Conservation (phyloP, 768 basidiomycete genomes). For the Pleurotus djamor region DNA sequence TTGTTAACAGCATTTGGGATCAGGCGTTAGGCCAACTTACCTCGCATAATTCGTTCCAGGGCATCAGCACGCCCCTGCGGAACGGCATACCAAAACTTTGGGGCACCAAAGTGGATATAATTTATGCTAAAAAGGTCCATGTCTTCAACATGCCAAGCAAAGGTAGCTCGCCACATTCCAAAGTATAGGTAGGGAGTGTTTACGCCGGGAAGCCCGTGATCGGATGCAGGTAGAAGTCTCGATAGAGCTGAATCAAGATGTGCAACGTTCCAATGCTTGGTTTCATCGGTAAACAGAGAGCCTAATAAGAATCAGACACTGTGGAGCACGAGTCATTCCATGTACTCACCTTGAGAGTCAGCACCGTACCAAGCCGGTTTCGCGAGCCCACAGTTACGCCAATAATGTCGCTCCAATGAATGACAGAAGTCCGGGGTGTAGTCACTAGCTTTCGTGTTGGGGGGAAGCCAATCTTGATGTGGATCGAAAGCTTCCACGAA, state of each 20-base stretch:
- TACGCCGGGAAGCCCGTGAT: conserved; percentile 85
- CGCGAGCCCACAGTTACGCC: conserved; percentile 88
- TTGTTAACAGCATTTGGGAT: background rate
- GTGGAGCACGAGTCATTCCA: background rate
- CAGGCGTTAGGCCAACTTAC: conserved; percentile 34
- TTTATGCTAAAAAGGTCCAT: conserved; percentile 99
- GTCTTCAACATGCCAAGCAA: conserved; percentile 99
- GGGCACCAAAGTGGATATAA: conserved; percentile 97
- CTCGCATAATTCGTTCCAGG: conserved; percentile 89
- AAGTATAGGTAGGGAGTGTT: conserved; percentile 98
- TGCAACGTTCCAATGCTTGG: conserved; percentile 92
- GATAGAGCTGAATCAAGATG: conserved; percentile 84
- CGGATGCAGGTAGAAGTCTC: conserved; percentile 67
- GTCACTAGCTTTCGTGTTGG: conserved; percentile 66
- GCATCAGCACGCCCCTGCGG: conserved; percentile 78
- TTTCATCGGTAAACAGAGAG: conserved; percentile 71
- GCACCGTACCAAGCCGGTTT: conserved; percentile 98
- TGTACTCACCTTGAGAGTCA: conserved; percentile 77
- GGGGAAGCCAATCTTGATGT: conserved; percentile 75
- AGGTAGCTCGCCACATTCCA: conserved; percentile 99
- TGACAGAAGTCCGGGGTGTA: conserved; percentile 89
- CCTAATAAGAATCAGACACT: conserved; percentile 29
- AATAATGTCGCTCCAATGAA: conserved; percentile 85
- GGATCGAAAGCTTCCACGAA: conserved; percentile 79
- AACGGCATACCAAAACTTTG: conserved; percentile 96